Conservation (phyloP, 2,329 filamentous ascomycete species). For the Biscogniauxia mediterranea region DNA sequence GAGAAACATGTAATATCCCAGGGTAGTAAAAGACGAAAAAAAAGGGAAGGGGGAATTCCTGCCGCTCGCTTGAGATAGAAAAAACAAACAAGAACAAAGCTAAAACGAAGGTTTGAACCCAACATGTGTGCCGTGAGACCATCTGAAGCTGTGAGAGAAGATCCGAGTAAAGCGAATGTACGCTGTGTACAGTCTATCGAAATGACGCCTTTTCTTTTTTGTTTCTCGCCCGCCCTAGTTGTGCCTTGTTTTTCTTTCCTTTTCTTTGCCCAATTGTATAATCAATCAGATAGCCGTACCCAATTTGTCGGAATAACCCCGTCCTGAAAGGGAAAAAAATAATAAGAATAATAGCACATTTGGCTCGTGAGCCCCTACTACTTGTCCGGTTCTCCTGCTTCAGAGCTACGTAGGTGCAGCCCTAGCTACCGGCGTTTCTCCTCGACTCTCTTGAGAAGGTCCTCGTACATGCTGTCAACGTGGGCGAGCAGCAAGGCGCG, state of each 20-base stretch:
- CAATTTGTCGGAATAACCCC: background rate
- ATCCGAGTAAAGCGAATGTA: background rate
- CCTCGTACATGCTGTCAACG: constrained; percentile 22
- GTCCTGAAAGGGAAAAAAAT: background rate
- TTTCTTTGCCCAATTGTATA: too few relatives aligned
- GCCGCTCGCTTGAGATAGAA: background rate
- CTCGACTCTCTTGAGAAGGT: constrained; percentile 20
- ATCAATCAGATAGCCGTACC: background rate
- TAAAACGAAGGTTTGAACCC: background rate
- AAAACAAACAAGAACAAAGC: background rate
- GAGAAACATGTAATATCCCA: too few relatives aligned
- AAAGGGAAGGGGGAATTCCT: background rate
- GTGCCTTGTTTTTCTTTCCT: background rate
- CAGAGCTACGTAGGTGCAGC: background rate
- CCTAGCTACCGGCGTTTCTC: constrained; percentile 1
- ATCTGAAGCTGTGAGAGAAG: background rate
- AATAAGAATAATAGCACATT: background rate
- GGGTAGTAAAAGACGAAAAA: too few relatives aligned
- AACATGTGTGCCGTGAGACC: background rate
- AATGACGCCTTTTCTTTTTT: background rate
- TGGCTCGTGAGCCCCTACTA: background rate
- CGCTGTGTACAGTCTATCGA: background rate
- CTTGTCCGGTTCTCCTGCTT: background rate
- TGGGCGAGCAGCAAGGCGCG: constrained; percentile 19
- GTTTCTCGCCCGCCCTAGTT: background rate